phyloP scores from a whole-genome alignment of 1,284 basidiomycete genomes.

The Sanghuangporus sanghuang region DNA sequence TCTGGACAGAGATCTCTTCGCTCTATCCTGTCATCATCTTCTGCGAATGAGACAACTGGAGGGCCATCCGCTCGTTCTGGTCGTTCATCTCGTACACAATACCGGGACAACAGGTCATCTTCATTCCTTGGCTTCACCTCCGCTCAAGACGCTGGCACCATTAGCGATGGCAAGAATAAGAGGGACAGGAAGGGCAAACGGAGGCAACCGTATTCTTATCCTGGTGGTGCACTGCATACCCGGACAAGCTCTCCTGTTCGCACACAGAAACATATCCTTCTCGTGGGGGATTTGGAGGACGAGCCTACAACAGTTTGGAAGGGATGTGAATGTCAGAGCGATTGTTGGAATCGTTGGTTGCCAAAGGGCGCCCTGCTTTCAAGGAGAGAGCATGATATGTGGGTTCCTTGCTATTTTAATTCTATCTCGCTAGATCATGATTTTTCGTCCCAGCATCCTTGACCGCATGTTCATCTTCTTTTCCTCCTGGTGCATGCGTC shows the following conservation, averaged over 20 bases:
- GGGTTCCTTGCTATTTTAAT: slow-evolving; percentile 5
- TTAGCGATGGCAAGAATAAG: neutral
- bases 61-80: slow-evolving; percentile 27
- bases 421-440: neutral
- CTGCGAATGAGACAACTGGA: neutral
- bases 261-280: slow-evolving; percentile 3
- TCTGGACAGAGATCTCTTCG: neutral
- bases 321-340: slow-evolving; percentile 14
- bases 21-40: neutral
- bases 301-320: slow-evolving; percentile 1
- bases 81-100: neutral
- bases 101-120: neutral
- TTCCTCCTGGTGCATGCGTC: slow-evolving; percentile 48
- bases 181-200: slow-evolving; percentile 5
- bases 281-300: slow-evolving; percentile 1
- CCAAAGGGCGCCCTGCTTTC: slow-evolving; percentile 41
- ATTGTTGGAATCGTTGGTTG: slow-evolving; percentile 51
- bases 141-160: neutral
- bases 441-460: slow-evolving; percentile 35
- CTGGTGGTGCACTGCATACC: too few relatives aligned
- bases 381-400: slow-evolving; percentile 47
- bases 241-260: neutral
- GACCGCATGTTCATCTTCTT: slow-evolving; percentile 57
- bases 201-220: neutral
- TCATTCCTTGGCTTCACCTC: neutral